These are phyloP conservation scores for Rhododendron henanense DNA, from an alignment of 148 eudicot species.

Conservation along the genomic window DNA sequence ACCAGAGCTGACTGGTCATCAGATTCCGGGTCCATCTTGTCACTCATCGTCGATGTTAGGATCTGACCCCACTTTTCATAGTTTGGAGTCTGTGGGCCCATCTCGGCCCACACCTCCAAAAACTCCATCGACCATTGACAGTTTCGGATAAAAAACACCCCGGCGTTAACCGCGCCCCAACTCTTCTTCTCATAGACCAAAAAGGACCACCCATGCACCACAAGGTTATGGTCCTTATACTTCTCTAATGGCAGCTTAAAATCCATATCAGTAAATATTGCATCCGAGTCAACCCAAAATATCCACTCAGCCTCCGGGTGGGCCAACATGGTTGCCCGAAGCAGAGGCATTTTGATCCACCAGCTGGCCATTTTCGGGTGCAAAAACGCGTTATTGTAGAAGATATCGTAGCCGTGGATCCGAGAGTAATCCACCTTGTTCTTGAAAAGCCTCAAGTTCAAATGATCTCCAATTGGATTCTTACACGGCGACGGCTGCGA, in stretches of 20 bases:
- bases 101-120: conserved; percentile 46
- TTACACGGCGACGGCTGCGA: conserved; percentile 31
- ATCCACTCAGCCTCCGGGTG: conserved; percentile 78
- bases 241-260: conserved; percentile 41
- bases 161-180: conserved; percentile 27
- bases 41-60: conserved; percentile 16
- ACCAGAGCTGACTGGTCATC: conserved; percentile 4
- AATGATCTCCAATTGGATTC: conserved; percentile 27
- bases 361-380: conserved; percentile 41
- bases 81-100: conserved; percentile 65
- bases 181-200: conserved; percentile 35
- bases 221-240: conserved; percentile 43
- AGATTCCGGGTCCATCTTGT: not conserved
- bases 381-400: conserved; percentile 31
- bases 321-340: conserved; percentile 50
- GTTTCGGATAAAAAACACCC: not conserved
- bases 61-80: conserved; percentile 54
- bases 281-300: conserved; percentile 83
- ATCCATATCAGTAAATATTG: conserved; percentile 66
- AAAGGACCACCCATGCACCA: conserved; percentile 12
- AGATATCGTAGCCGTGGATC: conserved; percentile 34
- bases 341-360: conserved; percentile 59
- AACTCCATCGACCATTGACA: conserved; percentile 64
- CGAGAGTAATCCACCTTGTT: conserved; percentile 43
- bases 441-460: conserved; percentile 24